Percentiles rank a stretch among this genome's conserved stretches.
Conservation (phyloP, 805 yeast genomes). For the Debaryomyces castellii region DNA sequence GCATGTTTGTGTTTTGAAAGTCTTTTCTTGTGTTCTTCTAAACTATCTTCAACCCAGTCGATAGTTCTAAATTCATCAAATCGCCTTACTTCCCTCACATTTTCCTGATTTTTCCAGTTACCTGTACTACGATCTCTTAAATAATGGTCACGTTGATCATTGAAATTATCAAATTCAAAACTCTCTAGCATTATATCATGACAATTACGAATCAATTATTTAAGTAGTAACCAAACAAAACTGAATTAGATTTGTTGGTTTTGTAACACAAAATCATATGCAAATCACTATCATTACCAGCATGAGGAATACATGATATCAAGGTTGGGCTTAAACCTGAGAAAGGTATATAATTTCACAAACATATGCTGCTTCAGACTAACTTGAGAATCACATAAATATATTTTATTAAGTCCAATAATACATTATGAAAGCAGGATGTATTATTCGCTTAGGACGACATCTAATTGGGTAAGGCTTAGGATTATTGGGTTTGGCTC, state of each 20-base stretch:
- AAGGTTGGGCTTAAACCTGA: too few relatives aligned
- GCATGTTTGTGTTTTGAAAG: conserved; percentile 17
- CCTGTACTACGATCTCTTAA: conserved; percentile 31
- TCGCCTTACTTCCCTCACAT: conserved; percentile 40
- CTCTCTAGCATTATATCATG: not conserved
- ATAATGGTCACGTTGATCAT: not conserved
- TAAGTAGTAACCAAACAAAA: too few relatives aligned
- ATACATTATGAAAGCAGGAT: too few relatives aligned
- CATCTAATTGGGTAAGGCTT: too few relatives aligned
- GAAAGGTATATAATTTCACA: too few relatives aligned
- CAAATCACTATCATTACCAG: too few relatives aligned
- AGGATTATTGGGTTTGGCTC: too few relatives aligned
- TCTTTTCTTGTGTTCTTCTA: conserved; percentile 43
- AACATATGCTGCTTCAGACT: too few relatives aligned
- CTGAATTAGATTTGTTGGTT: not conserved
- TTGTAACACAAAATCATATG: not conserved
- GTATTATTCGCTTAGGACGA: too few relatives aligned
- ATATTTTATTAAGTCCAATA: too few relatives aligned
- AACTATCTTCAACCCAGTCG: conserved; percentile 68
- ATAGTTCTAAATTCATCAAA: conserved; percentile 65
- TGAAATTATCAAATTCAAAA: not conserved
- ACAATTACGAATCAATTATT: not conserved
- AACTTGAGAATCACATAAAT: too few relatives aligned
- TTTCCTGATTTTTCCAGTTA: conserved; percentile 37
- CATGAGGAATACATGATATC: too few relatives aligned